Conservation (phyloP, 345 rosid genomes). For the Gynandropsis gynandra region DNA sequence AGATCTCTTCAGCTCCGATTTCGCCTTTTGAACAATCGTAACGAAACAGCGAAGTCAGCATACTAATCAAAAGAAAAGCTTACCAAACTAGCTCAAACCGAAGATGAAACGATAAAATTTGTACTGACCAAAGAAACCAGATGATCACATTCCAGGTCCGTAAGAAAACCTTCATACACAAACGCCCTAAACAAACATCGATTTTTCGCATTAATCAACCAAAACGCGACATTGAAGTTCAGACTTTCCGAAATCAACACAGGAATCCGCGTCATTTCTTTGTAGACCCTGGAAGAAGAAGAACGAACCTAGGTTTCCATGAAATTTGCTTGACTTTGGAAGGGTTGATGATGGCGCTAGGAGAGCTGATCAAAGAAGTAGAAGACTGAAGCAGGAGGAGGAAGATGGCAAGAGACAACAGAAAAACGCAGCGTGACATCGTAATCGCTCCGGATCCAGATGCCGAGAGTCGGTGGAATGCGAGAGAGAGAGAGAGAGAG, state of each 20-base stretch:
- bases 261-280: background rate
- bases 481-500: constrained; percentile 6
- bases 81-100: constrained; percentile 14
- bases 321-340: constrained; percentile 82
- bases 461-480: constrained; percentile 3
- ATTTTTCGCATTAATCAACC: background rate
- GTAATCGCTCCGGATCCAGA: constrained; percentile 18
- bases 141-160: constrained; percentile 94
- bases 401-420: constrained; percentile 31
- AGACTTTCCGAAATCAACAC: constrained; percentile 13
- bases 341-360: constrained; percentile 66
- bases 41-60: constrained; percentile 6
- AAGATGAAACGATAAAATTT: background rate
- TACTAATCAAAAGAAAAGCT: background rate
- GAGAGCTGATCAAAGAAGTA: constrained; percentile 39
- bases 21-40: constrained; percentile 45
- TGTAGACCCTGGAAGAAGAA: background rate
- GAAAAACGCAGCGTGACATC: constrained; percentile 19
- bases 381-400: constrained; percentile 33
- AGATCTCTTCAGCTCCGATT: constrained; percentile 82
- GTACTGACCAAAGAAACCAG: constrained; percentile 72
- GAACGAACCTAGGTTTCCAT: constrained; percentile 65
- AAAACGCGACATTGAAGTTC: background rate
- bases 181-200: constrained; percentile 47
- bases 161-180: constrained; percentile 83